A percentile compares a stretch with the other conserved stretches of the same genome.
These are phyloP conservation scores for Heterobasidion parviporum DNA, from an alignment of 1,284 basidiomycete genomes.

Conservation along the genomic window DNA sequence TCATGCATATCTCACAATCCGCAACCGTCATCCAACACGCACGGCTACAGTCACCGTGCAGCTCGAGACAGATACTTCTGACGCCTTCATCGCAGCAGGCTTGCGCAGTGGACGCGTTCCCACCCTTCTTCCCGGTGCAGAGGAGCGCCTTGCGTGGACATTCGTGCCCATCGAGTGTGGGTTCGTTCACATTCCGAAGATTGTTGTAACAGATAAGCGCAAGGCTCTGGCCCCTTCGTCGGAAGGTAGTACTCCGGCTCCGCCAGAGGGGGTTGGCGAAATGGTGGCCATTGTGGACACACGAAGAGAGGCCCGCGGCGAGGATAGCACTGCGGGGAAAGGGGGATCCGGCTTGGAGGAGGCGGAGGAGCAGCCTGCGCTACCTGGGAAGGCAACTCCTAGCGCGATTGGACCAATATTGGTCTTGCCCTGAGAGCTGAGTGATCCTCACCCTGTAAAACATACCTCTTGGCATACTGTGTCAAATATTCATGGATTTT, in stretches of 20 bases:
- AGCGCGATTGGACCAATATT: neutral
- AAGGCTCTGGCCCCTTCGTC: slow-evolving; percentile 11
- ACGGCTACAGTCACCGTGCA: slow-evolving; percentile 61
- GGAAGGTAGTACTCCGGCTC: slow-evolving; percentile 6
- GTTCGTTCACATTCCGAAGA: slow-evolving; percentile 45
- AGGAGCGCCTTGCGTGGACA: slow-evolving; percentile 56
- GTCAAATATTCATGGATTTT: no score
- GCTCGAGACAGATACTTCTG: slow-evolving; percentile 53
- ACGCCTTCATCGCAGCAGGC: slow-evolving; percentile 68
- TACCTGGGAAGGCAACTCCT: neutral
- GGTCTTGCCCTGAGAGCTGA: neutral
- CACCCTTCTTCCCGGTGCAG: slow-evolving; percentile 59
- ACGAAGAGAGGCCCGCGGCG: slow-evolving; percentile 24
- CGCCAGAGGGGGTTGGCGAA: slow-evolving; percentile 31
- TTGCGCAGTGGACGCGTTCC: slow-evolving; percentile 56
- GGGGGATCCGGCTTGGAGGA: neutral
- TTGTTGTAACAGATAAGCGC: slow-evolving; percentile 52
- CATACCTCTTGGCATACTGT: no score
- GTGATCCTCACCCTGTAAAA: no score
- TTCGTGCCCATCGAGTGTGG: slow-evolving; percentile 70
- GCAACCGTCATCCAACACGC: slow-evolving; percentile 53
- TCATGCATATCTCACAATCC: slow-evolving; percentile 46
- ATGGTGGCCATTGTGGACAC: slow-evolving; percentile 45
- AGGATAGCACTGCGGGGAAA: neutral
- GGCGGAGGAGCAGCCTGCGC: neutral